Evolutionary conservation across 305 asterid genomes (phyloP).

Genomic region (Solanum chacoense): DNA sequence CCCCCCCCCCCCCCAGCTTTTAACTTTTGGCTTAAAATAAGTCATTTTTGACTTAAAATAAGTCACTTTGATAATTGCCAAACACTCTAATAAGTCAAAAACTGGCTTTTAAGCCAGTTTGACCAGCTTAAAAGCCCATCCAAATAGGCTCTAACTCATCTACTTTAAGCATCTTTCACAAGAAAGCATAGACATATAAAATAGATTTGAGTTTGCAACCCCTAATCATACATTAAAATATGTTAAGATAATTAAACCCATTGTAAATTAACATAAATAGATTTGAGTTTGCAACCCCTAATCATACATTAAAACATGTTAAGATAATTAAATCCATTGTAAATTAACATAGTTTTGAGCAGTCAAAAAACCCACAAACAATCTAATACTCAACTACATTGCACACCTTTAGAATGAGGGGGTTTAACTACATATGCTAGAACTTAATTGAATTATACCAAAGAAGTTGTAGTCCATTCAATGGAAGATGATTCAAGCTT

Average conservation of each 20-base stretch:
- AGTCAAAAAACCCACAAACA: background rate
- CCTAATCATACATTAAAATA: background rate
- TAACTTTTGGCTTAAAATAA: too few species aligned
- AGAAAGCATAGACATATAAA: background rate
- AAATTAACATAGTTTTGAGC: background rate
- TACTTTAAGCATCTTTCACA: background rate
- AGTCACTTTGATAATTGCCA: too few species aligned
- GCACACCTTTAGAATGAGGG: background rate
- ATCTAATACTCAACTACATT: background rate
- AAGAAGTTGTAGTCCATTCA: background rate
- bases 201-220: background rate
- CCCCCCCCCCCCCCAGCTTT: too few species aligned
- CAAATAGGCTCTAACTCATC: too few species aligned
- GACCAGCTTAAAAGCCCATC: too few species aligned
- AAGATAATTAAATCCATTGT: background rate
- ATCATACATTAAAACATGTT: background rate
- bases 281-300: background rate
- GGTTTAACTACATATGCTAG: background rate
- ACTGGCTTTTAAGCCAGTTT: too few species aligned
- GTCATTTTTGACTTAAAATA: too few species aligned
- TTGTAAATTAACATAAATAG: background rate
- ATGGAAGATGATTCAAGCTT: background rate
- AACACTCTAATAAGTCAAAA: too few species aligned
- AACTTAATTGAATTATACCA: background rate
- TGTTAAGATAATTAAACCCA: background rate